A percentile compares a stretch with the other conserved stretches of the same genome.
Conservation (phyloP, 169 alveolate genomes). For the Cryptosporidium ubiquitum region DNA sequence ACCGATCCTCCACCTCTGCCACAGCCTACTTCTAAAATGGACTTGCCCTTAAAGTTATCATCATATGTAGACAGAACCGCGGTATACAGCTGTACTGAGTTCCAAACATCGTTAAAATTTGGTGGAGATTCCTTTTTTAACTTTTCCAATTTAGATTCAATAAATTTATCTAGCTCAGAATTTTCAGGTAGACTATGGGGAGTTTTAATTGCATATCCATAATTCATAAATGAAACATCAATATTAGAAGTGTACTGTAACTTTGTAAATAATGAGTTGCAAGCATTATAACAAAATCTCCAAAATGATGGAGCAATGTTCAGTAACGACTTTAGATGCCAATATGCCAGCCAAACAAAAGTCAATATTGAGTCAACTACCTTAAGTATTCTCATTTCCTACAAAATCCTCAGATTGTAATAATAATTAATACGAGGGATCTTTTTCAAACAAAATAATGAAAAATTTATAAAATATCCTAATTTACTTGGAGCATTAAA, state of each 20-base stretch:
- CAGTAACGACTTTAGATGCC: conserved; percentile 62
- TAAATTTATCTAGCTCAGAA: conserved; percentile 46
- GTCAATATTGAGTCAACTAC: conserved; percentile 28
- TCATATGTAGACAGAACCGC: conserved; percentile 70
- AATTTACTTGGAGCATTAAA: background rate
- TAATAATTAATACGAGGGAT: background rate
- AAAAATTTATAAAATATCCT: background rate
- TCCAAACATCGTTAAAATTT: conserved; percentile 63
- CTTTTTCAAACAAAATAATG: background rate
- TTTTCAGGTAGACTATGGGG: conserved; percentile 71
- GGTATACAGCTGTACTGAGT: conserved; percentile 62
- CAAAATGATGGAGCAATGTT: conserved; percentile 64
- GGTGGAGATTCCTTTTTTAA: conserved; percentile 60
- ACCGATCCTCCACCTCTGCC: conserved; percentile 74
- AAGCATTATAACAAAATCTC: conserved; percentile 65
- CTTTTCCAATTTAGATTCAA: conserved; percentile 55
- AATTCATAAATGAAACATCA: conserved; percentile 71
- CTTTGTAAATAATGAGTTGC: conserved; percentile 56
- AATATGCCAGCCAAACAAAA: conserved; percentile 50
- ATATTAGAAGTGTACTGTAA: conserved; percentile 45
- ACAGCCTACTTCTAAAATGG: conserved; percentile 63
- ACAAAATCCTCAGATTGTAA: background rate
- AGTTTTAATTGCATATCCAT: conserved; percentile 60
- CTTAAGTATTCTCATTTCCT: conserved; percentile 11
- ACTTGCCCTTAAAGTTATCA: conserved; percentile 46